phyloP scores from a whole-genome alignment of 2,329 filamentous ascomycete species.

The Aspergillus viridinutans region DNA sequence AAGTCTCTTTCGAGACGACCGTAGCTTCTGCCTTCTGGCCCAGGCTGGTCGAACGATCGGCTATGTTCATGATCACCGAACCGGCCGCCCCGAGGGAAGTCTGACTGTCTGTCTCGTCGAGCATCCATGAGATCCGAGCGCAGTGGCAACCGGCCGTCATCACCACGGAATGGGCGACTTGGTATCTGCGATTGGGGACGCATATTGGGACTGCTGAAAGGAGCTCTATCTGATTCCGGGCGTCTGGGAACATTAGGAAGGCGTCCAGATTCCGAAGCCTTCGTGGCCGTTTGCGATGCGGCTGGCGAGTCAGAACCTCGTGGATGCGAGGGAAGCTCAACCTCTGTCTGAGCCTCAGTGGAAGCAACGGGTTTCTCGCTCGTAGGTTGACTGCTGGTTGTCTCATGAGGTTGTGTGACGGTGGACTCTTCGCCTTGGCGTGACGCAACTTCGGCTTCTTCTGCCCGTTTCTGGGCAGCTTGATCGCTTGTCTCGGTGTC shows the following conservation, averaged over 20 bases:
- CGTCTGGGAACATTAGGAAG: slow-evolving; percentile 34
- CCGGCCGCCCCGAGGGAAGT: slow-evolving; percentile 33
- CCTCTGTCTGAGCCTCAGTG: slow-evolving; percentile 10
- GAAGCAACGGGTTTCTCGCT: slow-evolving; percentile 8
- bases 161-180: slow-evolving; percentile 33
- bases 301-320: slow-evolving; percentile 16
- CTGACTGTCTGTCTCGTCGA: slow-evolving; percentile 36
- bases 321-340: slow-evolving; percentile 11
- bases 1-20: slow-evolving; percentile 38
- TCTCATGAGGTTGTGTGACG: slow-evolving; percentile 4
- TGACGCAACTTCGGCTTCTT: slow-evolving; percentile 8
- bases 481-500: slow-evolving; percentile 4
- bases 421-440: slow-evolving; percentile 10
- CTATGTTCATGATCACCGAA: slow-evolving; percentile 36
- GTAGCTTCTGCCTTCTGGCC: slow-evolving; percentile 31
- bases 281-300: slow-evolving; percentile 23
- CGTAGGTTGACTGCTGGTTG: slow-evolving; percentile 4
- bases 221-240: slow-evolving; percentile 34
- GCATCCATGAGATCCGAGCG: slow-evolving; percentile 38
- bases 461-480: slow-evolving; percentile 11
- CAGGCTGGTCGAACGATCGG: slow-evolving; percentile 33
- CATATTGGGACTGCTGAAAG: slow-evolving; percentile 19
- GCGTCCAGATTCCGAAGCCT: slow-evolving; percentile 25
- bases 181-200: slow-evolving; percentile 36
- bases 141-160: slow-evolving; percentile 35